These are phyloP conservation scores for Nitzschia palea DNA, from an alignment of 108 stramenopile species.

Conservation along the genomic window DNA sequence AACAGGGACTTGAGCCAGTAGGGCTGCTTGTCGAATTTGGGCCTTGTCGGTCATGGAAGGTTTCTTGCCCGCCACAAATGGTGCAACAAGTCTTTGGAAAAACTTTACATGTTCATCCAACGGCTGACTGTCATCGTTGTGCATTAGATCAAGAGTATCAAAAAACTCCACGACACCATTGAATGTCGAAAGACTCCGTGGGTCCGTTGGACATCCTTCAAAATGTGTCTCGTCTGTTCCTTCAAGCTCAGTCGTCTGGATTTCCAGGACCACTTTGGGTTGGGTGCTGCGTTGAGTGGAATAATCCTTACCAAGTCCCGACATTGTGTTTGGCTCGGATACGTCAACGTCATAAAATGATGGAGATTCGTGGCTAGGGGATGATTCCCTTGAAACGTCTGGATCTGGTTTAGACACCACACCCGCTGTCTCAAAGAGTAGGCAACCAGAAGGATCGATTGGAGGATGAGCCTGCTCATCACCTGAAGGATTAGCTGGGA, in stretches of 20 bases:
- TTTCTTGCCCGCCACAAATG: constrained; percentile 14
- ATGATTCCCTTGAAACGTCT: too few relatives aligned
- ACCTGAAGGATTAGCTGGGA: background rate
- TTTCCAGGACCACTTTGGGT: too few relatives aligned
- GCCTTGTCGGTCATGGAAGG: constrained; percentile 29
- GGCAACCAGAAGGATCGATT: constrained; percentile 2
- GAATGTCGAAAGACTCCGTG: background rate
- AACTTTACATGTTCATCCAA: constrained; percentile 2
- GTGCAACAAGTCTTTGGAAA: constrained; percentile 19
- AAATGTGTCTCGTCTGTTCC: too few relatives aligned
- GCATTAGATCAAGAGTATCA: background rate
- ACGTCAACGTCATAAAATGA: too few relatives aligned
- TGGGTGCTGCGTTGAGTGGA: too few relatives aligned
- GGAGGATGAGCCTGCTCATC: background rate
- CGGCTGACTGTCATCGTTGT: background rate
- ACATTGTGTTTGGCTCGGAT: too few relatives aligned
- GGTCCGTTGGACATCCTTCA: too few relatives aligned
- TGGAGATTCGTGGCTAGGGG: too few relatives aligned
- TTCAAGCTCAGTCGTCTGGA: too few relatives aligned
- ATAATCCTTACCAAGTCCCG: too few relatives aligned
- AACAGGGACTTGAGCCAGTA: constrained; percentile 13
- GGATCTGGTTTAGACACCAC: background rate
- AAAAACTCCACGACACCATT: background rate
- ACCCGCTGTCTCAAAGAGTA: background rate
- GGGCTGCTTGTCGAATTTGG: constrained; percentile 30